Percentiles rank a stretch among this genome's conserved stretches.
Conservation (phyloP, 2,329 filamentous ascomycete species). For the Botrytis tulipae region DNA sequence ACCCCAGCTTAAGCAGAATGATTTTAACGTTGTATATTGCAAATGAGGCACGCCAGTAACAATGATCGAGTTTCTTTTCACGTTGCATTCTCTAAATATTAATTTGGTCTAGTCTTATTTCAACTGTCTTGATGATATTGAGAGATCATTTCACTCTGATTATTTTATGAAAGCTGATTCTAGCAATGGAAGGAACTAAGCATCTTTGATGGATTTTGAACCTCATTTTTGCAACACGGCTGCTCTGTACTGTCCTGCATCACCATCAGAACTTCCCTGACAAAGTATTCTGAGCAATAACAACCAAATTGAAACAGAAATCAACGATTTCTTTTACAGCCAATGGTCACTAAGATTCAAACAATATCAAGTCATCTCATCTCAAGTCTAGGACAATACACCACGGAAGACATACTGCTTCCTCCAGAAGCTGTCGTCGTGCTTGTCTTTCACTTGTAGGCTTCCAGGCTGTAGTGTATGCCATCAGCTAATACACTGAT, state of each 20-base stretch:
- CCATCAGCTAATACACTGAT: too few relatives aligned
- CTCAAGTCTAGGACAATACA: not conserved
- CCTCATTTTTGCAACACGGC: not conserved
- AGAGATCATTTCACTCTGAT: not conserved
- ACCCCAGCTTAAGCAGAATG: not conserved
- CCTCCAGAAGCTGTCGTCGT: not conserved
- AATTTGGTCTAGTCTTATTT: too few relatives aligned
- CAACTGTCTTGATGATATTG: not conserved
- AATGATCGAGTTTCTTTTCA: not conserved
- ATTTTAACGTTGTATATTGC: not conserved
- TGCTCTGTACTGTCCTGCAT: not conserved
- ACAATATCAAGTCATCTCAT: not conserved
- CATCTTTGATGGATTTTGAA: not conserved
- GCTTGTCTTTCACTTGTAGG: accelerated
- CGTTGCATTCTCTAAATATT: not conserved
- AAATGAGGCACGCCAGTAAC: not conserved
- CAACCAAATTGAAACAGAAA: too few relatives aligned
- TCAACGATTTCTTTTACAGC: not conserved
- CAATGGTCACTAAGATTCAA: not conserved
- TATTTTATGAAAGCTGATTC: too few relatives aligned
- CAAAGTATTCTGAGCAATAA: not conserved
- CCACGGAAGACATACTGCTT: too few relatives aligned
- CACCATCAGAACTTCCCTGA: not conserved
- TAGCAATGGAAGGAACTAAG: not conserved
- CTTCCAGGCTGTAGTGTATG: not conserved